Evolutionary conservation across 768 basidiomycete species (phyloP).

Genomic region (Lactarius pseudohatsudake): DNA sequence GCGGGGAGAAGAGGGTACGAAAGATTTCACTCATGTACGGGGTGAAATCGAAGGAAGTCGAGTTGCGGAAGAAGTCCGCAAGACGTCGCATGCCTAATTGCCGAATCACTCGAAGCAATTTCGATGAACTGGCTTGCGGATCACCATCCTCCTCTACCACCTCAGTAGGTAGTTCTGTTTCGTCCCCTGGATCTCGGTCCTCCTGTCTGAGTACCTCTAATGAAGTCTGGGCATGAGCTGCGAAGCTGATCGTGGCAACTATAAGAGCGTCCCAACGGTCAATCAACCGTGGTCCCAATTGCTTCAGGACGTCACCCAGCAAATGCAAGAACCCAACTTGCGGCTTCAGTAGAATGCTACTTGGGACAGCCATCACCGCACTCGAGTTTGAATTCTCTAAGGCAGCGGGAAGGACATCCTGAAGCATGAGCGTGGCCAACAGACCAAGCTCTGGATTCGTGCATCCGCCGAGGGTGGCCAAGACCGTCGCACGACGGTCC

Average conservation of each 20-base stretch:
- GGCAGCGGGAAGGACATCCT: slow-evolving; percentile 49
- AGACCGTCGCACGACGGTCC: slow-evolving; percentile 70
- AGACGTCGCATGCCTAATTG: slow-evolving; percentile 84
- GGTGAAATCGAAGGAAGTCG: slow-evolving; percentile 70
- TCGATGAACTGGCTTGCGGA: slow-evolving; percentile 18
- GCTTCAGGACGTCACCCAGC: slow-evolving; percentile 79
- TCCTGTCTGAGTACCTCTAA: slow-evolving; percentile 41
- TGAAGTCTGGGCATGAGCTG: slow-evolving; percentile 60
- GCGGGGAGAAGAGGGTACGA: slow-evolving; percentile 73
- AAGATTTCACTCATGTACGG: slow-evolving; percentile 71
- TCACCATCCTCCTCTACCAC: slow-evolving; percentile 42
- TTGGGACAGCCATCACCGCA: slow-evolving; percentile 34
- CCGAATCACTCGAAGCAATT: slow-evolving; percentile 57
- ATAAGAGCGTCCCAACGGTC: slow-evolving; percentile 75
- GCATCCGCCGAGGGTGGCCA: slow-evolving; percentile 69
- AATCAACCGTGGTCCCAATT: slow-evolving; percentile 72
- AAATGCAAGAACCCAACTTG: slow-evolving; percentile 83
- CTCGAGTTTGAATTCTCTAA: slow-evolving; percentile 28
- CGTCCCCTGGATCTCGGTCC: slow-evolving; percentile 39
- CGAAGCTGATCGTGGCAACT: slow-evolving; percentile 62
- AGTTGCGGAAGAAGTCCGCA: slow-evolving; percentile 81
- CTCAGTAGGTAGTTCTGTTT: slow-evolving; percentile 23
- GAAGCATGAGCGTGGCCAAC: slow-evolving; percentile 85
- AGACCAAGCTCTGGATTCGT: slow-evolving; percentile 69
- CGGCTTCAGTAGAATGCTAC: slow-evolving; percentile 54